phyloP scores from a whole-genome alignment of 2,329 filamentous ascomycete genomes.

The Penicillium fuscoglaucum region DNA sequence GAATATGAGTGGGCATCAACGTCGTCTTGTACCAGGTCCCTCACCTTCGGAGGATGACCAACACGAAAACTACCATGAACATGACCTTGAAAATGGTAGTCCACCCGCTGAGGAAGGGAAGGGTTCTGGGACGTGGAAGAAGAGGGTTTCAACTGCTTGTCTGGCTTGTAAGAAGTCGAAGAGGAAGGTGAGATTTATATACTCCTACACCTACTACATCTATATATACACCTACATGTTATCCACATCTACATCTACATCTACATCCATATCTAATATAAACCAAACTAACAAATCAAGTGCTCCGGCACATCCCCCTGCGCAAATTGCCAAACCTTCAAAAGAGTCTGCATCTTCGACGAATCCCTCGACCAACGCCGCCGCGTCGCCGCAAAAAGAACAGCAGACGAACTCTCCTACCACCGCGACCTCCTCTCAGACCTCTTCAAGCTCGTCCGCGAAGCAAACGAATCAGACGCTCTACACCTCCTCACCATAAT shows the following conservation, averaged over 20 bases:
- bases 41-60: constrained; percentile 18
- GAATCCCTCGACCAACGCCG: constrained; percentile 58
- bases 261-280: neutral
- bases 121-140: constrained; percentile 30
- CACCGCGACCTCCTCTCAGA: constrained; percentile 42
- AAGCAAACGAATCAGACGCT: constrained; percentile 33
- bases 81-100: constrained; percentile 12
- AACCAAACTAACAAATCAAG: constrained; percentile 19
- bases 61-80: constrained; percentile 1
- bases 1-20: constrained; percentile 27
- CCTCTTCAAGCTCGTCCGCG: constrained; percentile 37
- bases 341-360: constrained; percentile 55
- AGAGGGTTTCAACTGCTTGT: constrained; percentile 43
- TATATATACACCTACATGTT: neutral
- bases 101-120: constrained; percentile 12
- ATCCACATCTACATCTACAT: neutral
- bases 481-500: constrained; percentile 37
- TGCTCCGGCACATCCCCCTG: constrained; percentile 43
- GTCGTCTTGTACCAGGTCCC: constrained; percentile 27
- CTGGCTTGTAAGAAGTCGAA: constrained; percentile 45
- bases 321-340: constrained; percentile 40
- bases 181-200: constrained; percentile 32
- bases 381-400: constrained; percentile 43
- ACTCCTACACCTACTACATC: neutral
- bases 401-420: constrained; percentile 42